Evolutionary conservation across 306 rosid species (phyloP).

Genomic region (Chamaecrista fasciculata): DNA sequence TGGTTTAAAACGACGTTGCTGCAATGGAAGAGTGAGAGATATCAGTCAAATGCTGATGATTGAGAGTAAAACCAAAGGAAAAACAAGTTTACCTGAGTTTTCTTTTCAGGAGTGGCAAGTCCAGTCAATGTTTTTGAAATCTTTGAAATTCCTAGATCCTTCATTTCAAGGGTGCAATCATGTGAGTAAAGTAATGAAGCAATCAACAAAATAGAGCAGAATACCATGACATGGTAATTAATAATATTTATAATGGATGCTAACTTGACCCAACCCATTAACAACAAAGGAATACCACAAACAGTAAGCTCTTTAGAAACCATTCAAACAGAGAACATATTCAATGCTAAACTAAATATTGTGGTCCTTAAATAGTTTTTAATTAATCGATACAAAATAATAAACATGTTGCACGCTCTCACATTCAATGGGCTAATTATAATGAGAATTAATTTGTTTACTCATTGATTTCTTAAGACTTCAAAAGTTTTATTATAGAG

Average conservation of each 20-base stretch:
- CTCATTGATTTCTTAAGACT: no score
- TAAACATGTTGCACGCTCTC: no score
- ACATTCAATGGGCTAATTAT: no score
- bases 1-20: conserved; percentile 40
- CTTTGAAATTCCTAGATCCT: conserved; percentile 65
- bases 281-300: not conserved
- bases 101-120: conserved; percentile 42
- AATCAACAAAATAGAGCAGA: not conserved
- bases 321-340: no score
- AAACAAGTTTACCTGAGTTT: conserved; percentile 42
- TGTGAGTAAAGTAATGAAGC: no score
- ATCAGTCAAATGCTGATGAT: not conserved
- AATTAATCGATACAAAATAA: no score
- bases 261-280: not conserved
- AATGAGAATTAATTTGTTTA: no score
- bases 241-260: not conserved
- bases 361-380: no score
- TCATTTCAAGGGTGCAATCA: not conserved
- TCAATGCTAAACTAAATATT: no score
- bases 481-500: no score
- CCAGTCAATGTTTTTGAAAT: conserved; percentile 54
- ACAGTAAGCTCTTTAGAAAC: not conserved
- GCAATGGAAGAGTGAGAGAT: conserved; percentile 3
- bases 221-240: not conserved
- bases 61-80: not conserved